Base-by-base conservation (phyloP, 2,329 filamentous ascomycete genomes). In the Erysiphe neolycopersici region DNA sequence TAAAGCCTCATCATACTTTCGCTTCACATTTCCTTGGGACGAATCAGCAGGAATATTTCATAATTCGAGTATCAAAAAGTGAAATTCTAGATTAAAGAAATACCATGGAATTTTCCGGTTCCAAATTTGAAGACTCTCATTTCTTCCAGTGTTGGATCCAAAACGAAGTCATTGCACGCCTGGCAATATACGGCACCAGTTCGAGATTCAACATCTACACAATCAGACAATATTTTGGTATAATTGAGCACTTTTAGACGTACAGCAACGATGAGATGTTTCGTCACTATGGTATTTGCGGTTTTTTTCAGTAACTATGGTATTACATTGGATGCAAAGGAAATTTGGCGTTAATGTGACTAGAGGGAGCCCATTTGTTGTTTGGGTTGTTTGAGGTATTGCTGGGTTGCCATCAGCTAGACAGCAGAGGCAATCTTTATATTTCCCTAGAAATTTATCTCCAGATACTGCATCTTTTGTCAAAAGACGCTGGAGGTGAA, bases 141-240 rank as follows among this genome's bases (percentile, higher is more conserved):
- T 43, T 79, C 76, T 55, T 89, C 81, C 5, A 89, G 64, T 5
- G 77, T 79, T 5, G 79, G 78, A 51, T 89, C 81, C 67, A 80
- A 87, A 30, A 89, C 76, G 49, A 82, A 74, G 56, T 89, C 81
- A 54, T 79, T 71, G 56, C 81, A 89, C 56, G 82, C 75, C 50
- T 83, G 77, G 58, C 81, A 89, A 59, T 78, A 87, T 6, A 89
- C 62, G 42, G 73, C 68, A 35, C 80, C 81, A 50, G 69, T 76
- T 46, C 74, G 67, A 19, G 80, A 87, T 54, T 89, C 81, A 35
- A 85, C 77, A 55, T 79, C 79, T 84, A 51, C 41, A 37, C 17
- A n/a, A 41, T 44, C n/a, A 33, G 40, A 49, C 33, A 47, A 44
- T 43, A 36, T 44, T 37, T 35, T 22, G 22, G 33, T n/a, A 16